Evolutionary conservation across 2,329 filamentous ascomycete genomes (phyloP), one percentile per base, ranked within the genome.

Genomic region (Torrubiella hemipterigena): DNA sequence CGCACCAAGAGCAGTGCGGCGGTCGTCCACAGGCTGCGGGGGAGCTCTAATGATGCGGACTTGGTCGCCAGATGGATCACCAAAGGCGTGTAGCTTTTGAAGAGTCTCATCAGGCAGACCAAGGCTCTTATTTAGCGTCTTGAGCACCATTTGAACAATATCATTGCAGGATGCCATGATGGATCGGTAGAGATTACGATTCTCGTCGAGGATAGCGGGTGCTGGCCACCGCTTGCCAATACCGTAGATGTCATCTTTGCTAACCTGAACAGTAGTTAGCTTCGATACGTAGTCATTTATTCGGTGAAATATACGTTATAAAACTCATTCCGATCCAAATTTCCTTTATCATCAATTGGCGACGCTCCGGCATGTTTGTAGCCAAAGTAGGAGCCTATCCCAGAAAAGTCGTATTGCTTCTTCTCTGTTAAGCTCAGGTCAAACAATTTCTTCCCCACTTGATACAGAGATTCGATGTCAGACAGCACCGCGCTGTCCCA

Each of bases 1-100:
- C 17, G 47, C 38, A 0, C 35, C 31, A n/a, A 37, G 32, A n/a
- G 32, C 29, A 24, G 35, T 22, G 18, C 27, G 28, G 14, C 19
- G n/a, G 21, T 34, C 32, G 12, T 34, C 32, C 13, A 14, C 6
- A 5, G 32, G 32, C 22, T 34, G 32, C 21, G 32, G 32, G 9
- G 32, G 32, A 3, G 32, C 32, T 19, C 22, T 35, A 25, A 35
- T 35, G 11, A 31, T 16, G 6, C 33, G 23, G 2, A 35, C 33
- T 9, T 35, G 29, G 19, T 35, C 33, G 11, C 33, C 33, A 16
- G 28, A 16, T 7, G 17, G 8, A 15, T 16, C 33, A 7, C 27
- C 12, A 7, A 21, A 15, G 16, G 23, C 10, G 24, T 35, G 33
- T n/a, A 31, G 20, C 8, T 19, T 27, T 2, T 14, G n/a, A 16